Percentiles rank a stretch among this genome's conserved stretches.
These are phyloP conservation scores for Agaricus blazei DNA, from an alignment of 768 basidiomycete species.

Conservation along the genomic window DNA sequence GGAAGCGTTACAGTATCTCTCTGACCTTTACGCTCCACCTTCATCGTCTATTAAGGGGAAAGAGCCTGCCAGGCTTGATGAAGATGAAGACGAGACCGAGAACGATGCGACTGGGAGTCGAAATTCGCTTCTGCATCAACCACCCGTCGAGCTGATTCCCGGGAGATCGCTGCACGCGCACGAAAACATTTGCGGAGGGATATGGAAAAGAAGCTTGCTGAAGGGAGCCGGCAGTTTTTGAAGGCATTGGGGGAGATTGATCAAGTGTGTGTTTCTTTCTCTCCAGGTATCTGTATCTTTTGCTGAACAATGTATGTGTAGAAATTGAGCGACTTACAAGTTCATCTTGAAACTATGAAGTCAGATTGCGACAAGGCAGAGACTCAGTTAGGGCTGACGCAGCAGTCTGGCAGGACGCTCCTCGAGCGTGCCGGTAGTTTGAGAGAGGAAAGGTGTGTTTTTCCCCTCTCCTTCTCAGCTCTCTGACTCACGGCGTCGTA, in stretches of 20 bases:
- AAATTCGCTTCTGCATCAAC: conserved; percentile 6
- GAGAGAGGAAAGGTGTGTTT: conserved; percentile 60
- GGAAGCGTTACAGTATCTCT: conserved; percentile 80
- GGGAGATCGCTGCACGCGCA: conserved; percentile 70
- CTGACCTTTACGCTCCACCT: conserved; percentile 59
- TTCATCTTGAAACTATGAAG: conserved; percentile 78
- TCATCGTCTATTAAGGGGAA: conserved; percentile 24
- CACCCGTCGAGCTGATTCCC: conserved; percentile 29
- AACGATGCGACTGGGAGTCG: conserved; percentile 15
- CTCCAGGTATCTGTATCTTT: not conserved
- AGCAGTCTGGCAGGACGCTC: conserved; percentile 70
- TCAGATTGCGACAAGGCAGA: conserved; percentile 80
- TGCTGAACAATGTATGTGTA: conserved; percentile 25
- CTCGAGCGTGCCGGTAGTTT: conserved; percentile 81
- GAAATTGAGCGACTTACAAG: conserved; percentile 82
- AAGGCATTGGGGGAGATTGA: conserved; percentile 86
- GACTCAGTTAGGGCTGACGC: conserved; percentile 65
- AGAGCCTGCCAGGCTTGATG: conserved; percentile 23
- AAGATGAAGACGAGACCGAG: conserved; percentile 28
- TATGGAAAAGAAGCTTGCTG: conserved; percentile 76
- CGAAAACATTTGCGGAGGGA: conserved; percentile 80
- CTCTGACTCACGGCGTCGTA: conserved; percentile 18
- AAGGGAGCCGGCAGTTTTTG: conserved; percentile 80
- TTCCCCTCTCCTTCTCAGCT: no score
- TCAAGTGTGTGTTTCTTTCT: conserved; percentile 52